Base-by-base conservation (phyloP, 2,329 filamentous ascomycete genomes). In the Paecilomyces fulvus region DNA sequence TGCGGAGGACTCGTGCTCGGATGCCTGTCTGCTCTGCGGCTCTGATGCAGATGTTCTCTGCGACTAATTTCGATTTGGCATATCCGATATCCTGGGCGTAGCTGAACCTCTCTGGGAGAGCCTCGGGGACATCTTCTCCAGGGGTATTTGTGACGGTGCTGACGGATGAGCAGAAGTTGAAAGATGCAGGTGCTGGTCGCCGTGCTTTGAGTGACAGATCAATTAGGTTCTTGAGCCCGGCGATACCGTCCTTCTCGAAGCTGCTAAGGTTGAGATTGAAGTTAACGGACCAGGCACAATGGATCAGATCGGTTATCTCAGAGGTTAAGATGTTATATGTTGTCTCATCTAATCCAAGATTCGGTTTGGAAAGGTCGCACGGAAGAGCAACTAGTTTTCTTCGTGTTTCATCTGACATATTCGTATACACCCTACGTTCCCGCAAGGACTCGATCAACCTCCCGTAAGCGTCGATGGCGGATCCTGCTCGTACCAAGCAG, bases 241-340 rank as follows among this genome's bases (percentile, higher is more conserved):
- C 69, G 30, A 85, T 78, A 60, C 79, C 79, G 59, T 81, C 77
- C 43, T 74, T 73, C 51, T 77, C 76, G 61, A 86, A 87, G 58
- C 78, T 81, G 43, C 69, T 70, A 1, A 87, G 72, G 3, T 78
- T 76, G 54, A 83, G 73, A 25, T 78, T 79, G 71, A 87, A 87
- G 67, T 87, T 86, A 17, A 87, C 84, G 1, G 80, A 76, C 84
- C 84, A 87, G 20, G 83, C 83, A 7, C 83, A 75, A 65, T 87
- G 84, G 55, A 88, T 78, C 17, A 89, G 73, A 1, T 77, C 67
- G 1, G 79, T 80, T 1, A 75, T 69, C 56, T 78, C 70, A 2
- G 60, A 59, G 0, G 72, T 70, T 1, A 85, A 64, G 2, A 66
- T 58, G 1, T 68, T 56, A 63, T 81, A 80, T 6, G 70, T 63